Conservation (phyloP, 345 rosid species). For the Camelina neglecta region DNA sequence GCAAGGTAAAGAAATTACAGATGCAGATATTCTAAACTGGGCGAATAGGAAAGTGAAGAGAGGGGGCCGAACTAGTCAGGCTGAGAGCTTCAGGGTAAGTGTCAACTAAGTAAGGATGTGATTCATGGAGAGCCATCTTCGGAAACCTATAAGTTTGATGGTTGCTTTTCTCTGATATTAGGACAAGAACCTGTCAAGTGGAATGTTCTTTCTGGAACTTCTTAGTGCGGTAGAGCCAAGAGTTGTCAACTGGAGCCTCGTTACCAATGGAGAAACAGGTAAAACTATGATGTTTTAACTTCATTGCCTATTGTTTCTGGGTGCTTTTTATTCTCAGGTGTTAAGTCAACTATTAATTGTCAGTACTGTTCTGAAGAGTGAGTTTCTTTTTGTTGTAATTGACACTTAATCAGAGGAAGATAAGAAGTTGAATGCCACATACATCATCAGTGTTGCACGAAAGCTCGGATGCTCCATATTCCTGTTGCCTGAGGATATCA, state of each 20-base stretch:
- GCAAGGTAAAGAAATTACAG: slow-evolving; percentile 94
- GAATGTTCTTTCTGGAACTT: slow-evolving; percentile 91
- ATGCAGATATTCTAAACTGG: slow-evolving; percentile 84
- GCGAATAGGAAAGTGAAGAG: slow-evolving; percentile 88
- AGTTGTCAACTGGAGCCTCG: slow-evolving; percentile 91
- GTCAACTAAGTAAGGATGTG: slow-evolving; percentile 3
- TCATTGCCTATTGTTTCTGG: background rate
- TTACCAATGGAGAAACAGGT: slow-evolving; percentile 86
- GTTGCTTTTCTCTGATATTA: slow-evolving; percentile 38
- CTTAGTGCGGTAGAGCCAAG: slow-evolving; percentile 89
- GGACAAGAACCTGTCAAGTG: slow-evolving; percentile 83
- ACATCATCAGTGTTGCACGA: slow-evolving; percentile 94
- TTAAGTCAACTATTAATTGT: slow-evolving; percentile 7
- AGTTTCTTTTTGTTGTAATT: slow-evolving; percentile 29
- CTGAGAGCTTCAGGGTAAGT: slow-evolving; percentile 93
- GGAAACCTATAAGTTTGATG: slow-evolving; percentile 31
- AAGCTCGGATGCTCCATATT: slow-evolving; percentile 99
- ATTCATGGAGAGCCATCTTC: slow-evolving; percentile 12
- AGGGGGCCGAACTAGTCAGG: slow-evolving; percentile 67
- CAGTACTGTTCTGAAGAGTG: background rate
- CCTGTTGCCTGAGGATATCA: slow-evolving; percentile 95
- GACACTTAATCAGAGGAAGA: slow-evolving; percentile 74
- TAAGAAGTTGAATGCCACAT: slow-evolving; percentile 92
- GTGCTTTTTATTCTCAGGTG: slow-evolving; percentile 16
- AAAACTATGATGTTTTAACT: slow-evolving; percentile 28